Percentiles rank a stretch among this genome's conserved stretches.
phyloP scores from a whole-genome alignment of 768 basidiomycete species.

The Royoungia palumana region DNA sequence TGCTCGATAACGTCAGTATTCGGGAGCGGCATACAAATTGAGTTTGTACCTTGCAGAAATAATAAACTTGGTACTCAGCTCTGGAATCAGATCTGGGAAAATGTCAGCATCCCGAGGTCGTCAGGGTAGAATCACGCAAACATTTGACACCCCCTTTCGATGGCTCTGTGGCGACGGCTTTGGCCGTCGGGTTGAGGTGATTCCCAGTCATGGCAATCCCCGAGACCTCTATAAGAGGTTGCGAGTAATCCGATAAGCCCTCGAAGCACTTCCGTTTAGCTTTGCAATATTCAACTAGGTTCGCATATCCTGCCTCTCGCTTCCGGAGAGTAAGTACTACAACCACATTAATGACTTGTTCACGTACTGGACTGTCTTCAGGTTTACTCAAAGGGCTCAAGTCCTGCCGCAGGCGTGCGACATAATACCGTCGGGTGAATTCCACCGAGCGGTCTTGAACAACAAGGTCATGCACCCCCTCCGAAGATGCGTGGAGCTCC shows the following conservation, averaged over 20 bases:
- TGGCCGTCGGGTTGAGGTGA: constrained; percentile 55
- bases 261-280: constrained; percentile 58
- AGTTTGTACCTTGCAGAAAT: constrained; percentile 64
- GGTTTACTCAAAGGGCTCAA: constrained; percentile 73
- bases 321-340: constrained; percentile 27
- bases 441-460: constrained; percentile 77
- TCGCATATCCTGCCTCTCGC: constrained; percentile 61
- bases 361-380: constrained; percentile 57
- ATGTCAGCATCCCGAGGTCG: constrained; percentile 25
- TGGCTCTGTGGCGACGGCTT: constrained; percentile 34
- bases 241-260: constrained; percentile 56
- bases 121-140: constrained; percentile 34
- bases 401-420: constrained; percentile 55
- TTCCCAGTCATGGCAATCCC: constrained; percentile 51
- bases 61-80: constrained; percentile 68
- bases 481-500: constrained; percentile 23
- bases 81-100: constrained; percentile 74
- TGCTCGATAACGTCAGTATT: constrained; percentile 32
- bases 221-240: constrained; percentile 70
- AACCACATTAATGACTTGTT: neutral
- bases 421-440: constrained; percentile 68
- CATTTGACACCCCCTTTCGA: constrained; percentile 55
- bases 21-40: constrained; percentile 18
- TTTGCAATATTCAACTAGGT: constrained; percentile 65
- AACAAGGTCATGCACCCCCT: constrained; percentile 57